phyloP scores from a whole-genome alignment of 2,329 filamentous ascomycete species.

The Fulvia fulva region DNA sequence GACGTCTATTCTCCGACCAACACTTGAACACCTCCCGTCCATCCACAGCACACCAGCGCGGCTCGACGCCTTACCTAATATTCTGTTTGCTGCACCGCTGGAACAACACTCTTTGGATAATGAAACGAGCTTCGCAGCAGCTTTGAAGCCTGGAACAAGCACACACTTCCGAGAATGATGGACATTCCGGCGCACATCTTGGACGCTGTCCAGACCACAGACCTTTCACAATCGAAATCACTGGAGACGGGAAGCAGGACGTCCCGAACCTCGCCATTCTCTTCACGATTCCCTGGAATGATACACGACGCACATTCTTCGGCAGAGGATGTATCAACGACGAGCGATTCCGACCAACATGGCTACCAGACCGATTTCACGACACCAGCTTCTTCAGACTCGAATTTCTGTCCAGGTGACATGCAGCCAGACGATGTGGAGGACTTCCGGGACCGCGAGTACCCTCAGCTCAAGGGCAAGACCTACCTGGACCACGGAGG shows the following conservation, averaged over 20 bases:
- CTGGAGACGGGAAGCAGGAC: conserved; percentile 12
- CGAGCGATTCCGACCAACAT: conserved; percentile 31
- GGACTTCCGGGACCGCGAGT: conserved; percentile 38
- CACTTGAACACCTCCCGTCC: background rate
- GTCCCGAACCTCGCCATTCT: conserved; percentile 15
- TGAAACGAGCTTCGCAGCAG: background rate
- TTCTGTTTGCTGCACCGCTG: conserved; percentile 3
- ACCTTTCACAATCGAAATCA: conserved; percentile 13
- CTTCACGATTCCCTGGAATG: conserved; percentile 16
- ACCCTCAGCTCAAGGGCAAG: conserved; percentile 44
- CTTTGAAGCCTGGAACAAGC: background rate
- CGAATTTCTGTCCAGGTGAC: conserved; percentile 25
- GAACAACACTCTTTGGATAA: background rate
- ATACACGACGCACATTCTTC: conserved; percentile 23
- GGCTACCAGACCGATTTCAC: conserved; percentile 36
- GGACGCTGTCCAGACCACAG: conserved; percentile 17
- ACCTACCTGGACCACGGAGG: conserved; percentile 40
- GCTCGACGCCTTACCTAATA: background rate
- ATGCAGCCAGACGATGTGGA: conserved; percentile 37
- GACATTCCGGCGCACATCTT: conserved; percentile 25
- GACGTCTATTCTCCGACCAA: background rate
- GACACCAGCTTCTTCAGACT: conserved; percentile 32
- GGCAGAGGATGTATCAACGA: conserved; percentile 31
- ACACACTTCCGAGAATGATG: conserved; percentile 12
- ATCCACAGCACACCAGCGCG: background rate